Conservation (phyloP, 2,329 filamentous ascomycete species). For the Claviceps monticola region DNA sequence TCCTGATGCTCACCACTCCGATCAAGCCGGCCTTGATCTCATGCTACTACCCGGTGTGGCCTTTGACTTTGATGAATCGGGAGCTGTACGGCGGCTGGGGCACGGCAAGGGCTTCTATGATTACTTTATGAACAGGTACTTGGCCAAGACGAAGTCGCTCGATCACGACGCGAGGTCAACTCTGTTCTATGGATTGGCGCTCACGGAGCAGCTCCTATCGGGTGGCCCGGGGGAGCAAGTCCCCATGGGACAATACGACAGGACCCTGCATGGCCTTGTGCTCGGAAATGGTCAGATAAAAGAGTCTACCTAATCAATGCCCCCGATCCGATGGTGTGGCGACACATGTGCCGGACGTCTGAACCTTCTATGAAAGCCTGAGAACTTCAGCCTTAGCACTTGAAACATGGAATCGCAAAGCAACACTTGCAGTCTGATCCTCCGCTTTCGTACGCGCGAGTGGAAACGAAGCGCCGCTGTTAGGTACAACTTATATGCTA, state of each 20-base stretch:
- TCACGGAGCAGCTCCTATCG: slow-evolving; percentile 70
- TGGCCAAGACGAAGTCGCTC: slow-evolving; percentile 26
- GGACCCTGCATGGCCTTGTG: slow-evolving; percentile 63
- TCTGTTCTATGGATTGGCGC: slow-evolving; percentile 60
- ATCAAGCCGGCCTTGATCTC: slow-evolving; percentile 53
- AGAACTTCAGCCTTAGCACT: neutral
- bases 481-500: no score
- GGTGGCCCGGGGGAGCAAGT: slow-evolving; percentile 45
- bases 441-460: neutral
- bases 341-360: neutral
- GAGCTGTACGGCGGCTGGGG: slow-evolving; percentile 59
- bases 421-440: neutral
- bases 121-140: slow-evolving; percentile 70
- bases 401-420: neutral
- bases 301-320: slow-evolving; percentile 7
- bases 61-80: slow-evolving; percentile 53
- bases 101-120: slow-evolving; percentile 98
- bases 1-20: slow-evolving; percentile 28
- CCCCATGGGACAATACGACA: slow-evolving; percentile 64
- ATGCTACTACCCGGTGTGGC: slow-evolving; percentile 88
- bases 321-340: neutral
- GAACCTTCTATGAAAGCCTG: neutral
- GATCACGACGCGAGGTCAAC: slow-evolving; percentile 23
- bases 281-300: slow-evolving; percentile 53
- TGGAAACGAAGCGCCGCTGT: no score